Conservation (phyloP, 495 filamentous ascomycete species). For the Neurospora sp. region DNA sequence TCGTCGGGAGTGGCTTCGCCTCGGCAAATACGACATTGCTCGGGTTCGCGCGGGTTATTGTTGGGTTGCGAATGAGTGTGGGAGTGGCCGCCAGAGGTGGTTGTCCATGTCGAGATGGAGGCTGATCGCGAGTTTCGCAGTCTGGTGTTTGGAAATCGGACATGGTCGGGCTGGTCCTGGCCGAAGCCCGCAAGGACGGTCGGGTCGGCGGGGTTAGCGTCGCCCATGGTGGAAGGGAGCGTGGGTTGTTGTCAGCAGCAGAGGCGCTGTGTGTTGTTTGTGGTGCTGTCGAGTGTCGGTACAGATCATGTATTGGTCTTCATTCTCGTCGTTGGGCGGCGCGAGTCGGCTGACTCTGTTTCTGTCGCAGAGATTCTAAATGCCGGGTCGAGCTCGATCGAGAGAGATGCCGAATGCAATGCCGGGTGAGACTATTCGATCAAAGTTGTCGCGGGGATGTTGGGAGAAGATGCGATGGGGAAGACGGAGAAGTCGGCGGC, state of each 20-base stretch:
- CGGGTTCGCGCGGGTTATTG: constrained; percentile 39
- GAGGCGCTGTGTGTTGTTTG: not conserved
- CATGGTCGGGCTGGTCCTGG: constrained; percentile 7
- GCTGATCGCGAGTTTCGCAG: constrained; percentile 4
- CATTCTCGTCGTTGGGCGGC: not conserved
- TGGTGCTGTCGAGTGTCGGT: not conserved
- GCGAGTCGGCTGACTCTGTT: not conserved
- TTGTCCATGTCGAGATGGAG: not conserved
- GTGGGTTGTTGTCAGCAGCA: not conserved
- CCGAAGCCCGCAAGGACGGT: constrained; percentile 1
- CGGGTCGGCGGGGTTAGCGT: constrained; percentile 1
- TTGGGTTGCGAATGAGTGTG: constrained; percentile 5
- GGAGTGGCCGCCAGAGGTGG: constrained; percentile 1
- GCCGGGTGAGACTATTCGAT: not conserved
- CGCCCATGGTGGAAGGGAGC: constrained; percentile 7
- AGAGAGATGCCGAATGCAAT: not conserved
- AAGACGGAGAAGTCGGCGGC: not conserved
- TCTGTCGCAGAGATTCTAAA: not conserved
- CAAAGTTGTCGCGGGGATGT: not conserved
- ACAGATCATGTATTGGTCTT: not conserved
- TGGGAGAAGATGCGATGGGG: not conserved
- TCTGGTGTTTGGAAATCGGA: constrained; percentile 19
- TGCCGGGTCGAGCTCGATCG: not conserved
- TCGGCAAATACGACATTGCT: constrained; percentile 92
- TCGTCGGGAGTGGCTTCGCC: constrained; percentile 78